Evolutionary conservation across 176 grass and related monocot genomes (phyloP), one percentile per base, ranked within the genome.

Genomic region (Echinochloa phyllopogon): DNA sequence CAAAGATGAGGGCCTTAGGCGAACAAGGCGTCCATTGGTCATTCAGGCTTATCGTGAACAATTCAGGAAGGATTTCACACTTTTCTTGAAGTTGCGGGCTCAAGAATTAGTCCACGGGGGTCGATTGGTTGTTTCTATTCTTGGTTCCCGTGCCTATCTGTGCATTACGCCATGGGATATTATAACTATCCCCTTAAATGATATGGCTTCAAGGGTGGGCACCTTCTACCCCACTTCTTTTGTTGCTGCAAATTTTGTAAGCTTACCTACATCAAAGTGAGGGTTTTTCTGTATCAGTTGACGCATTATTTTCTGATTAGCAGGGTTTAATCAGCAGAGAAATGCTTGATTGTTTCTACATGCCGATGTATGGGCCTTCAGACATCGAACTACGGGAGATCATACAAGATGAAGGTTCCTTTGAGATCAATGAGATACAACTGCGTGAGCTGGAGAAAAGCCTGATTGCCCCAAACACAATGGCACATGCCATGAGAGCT

Each of bases 11-110:
- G 4, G 43, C 8, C 58, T 81, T 0, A 74, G 58, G 37, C 36
- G 0, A 57, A 58, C 13, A 38, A 87, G 58, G 49, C 47, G 57
- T 1, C n/a, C 10, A 18, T 12, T 81, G 11, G 37, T 81, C 17
- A 20, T 87, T 13, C 68, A 50, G 27, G 68, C 85, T 12, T 87
- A 81, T 38, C 58, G 58, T 2, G 7, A 13, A 23, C 77, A 87
- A 38, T 87, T 81, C 48, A 87, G 47, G 9, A 65, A 87, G 20
- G 85, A 87, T 66, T 87, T 87, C 37, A 37, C 8, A 0, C 36
- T 37, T 29, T 87, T 87, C 11, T 58, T 87, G 38, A 25, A 37
- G 8, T 10, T 81, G 47, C 21, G 85, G 21, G 69, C 77, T 15
- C 39, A 57, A 87, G 85, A 87, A 20, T 24, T 81, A 17, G 45